Evolutionary conservation across 306 rosid genomes (phyloP).

Genomic region (Hylodesmum podocarpum): DNA sequence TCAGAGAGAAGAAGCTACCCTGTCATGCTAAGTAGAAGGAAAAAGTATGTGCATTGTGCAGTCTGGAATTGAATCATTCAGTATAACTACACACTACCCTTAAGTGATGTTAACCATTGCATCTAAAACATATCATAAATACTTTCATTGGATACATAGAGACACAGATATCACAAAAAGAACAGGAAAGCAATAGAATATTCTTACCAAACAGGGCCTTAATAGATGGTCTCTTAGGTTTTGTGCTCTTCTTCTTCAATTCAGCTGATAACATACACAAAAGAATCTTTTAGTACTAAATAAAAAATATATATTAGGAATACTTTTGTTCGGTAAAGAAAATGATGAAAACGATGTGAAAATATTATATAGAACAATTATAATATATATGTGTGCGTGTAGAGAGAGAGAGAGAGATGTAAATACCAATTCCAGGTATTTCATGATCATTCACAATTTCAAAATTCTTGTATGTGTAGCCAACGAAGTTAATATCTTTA

Average conservation of each 20-base stretch:
- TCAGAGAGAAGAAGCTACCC: neutral
- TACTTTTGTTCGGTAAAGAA: neutral
- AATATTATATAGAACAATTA: neutral
- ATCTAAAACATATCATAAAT: neutral
- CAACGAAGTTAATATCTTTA: slow-evolving; percentile 87
- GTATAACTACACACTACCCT: neutral
- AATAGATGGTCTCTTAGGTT: slow-evolving; percentile 84
- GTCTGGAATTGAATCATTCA: neutral
- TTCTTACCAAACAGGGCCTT: slow-evolving; percentile 81
- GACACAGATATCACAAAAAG: neutral
- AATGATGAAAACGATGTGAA: slow-evolving; percentile 1
- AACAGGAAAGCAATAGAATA: neutral
- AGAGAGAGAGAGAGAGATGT: neutral
- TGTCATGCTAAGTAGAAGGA: neutral
- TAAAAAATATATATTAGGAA: neutral
- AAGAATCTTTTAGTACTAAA: neutral
- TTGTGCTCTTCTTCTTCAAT: slow-evolving; percentile 77
- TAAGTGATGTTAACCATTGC: neutral
- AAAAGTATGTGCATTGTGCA: neutral
- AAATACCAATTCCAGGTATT: slow-evolving; percentile 79
- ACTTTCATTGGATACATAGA: neutral
- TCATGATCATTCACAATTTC: slow-evolving; percentile 78
- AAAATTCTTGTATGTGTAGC: slow-evolving; percentile 88
- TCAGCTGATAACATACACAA: slow-evolving; percentile 57
- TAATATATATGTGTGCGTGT: neutral